A percentile compares a stretch with the other conserved stretches of the same genome.
Evolutionary conservation across 2,329 filamentous ascomycete genomes (phyloP).

Genomic region (Ilyonectria robusta): DNA sequence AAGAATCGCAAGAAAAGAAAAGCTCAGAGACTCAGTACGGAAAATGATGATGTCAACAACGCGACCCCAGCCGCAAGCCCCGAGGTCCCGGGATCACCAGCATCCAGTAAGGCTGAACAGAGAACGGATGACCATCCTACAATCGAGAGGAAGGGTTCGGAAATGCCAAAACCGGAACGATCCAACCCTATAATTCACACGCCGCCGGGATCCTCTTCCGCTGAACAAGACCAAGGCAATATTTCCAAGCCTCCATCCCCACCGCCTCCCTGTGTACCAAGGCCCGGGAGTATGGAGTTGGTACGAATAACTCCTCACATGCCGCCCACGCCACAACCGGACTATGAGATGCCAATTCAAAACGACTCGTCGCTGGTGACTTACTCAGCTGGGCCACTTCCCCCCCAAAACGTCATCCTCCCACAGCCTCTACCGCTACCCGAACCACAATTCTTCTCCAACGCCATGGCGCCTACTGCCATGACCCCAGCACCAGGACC

Average conservation of each 20-base stretch:
- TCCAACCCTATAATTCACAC: constrained; percentile 26
- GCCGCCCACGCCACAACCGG: constrained; percentile 24
- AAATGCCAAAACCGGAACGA: constrained; percentile 9
- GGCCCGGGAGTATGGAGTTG: neutral
- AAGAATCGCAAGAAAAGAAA: constrained; percentile 12
- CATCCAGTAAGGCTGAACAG: neutral
- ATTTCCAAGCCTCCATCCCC: neutral
- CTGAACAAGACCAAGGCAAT: neutral
- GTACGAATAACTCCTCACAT: constrained; percentile 4
- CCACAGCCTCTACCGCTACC: neutral
- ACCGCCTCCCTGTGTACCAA: neutral
- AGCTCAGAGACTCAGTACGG: neutral
- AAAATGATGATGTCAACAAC: neutral
- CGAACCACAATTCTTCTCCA: neutral
- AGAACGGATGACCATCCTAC: neutral
- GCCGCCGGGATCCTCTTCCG: neutral
- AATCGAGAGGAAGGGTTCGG: neutral
- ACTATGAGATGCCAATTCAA: constrained; percentile 8
- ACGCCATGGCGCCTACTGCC: neutral
- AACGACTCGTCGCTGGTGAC: neutral
- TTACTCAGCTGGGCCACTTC: neutral
- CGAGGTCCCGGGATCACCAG: neutral
- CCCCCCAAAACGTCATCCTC: neutral
- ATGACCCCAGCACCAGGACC: neutral
- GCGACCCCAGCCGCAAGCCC: neutral